Evolutionary conservation across 2,329 filamentous ascomycete species (phyloP).

Genomic region (Phaeosphaeria sp.): DNA sequence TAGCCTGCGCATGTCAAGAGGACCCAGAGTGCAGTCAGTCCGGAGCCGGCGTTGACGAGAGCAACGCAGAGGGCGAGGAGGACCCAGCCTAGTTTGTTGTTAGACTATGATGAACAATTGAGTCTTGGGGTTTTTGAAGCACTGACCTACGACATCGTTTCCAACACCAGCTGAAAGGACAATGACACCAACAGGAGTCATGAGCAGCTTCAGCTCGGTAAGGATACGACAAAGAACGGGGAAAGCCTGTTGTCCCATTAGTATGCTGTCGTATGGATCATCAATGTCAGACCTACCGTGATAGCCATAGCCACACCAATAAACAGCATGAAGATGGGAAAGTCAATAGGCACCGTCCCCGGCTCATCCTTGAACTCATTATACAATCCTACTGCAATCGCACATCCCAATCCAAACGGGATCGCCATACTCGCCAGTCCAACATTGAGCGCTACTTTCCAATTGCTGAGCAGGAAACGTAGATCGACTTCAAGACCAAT

Average conservation of each 20-base stretch:
- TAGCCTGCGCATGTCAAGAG: constrained; percentile 78
- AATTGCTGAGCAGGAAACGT: constrained; percentile 77
- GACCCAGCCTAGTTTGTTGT: constrained; percentile 70
- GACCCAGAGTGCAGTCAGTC: constrained; percentile 84
- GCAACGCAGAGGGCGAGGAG: constrained; percentile 91
- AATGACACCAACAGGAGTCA: constrained; percentile 84
- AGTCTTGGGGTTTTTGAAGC: not conserved
- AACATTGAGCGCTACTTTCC: constrained; percentile 79
- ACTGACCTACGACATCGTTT: constrained; percentile 77
- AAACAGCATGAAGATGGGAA: constrained; percentile 74
- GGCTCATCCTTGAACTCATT: constrained; percentile 70
- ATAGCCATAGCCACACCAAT: constrained; percentile 94
- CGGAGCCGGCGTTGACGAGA: constrained; percentile 84
- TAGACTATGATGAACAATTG: not conserved
- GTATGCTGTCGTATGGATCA: not conserved
- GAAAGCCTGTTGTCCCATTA: constrained; percentile 62
- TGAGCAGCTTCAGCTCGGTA: constrained; percentile 85
- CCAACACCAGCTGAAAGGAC: constrained; percentile 89
- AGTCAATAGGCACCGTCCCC: constrained; percentile 63
- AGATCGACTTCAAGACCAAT: constrained; percentile 88
- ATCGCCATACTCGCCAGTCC: constrained; percentile 79
- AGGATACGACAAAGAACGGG: constrained; percentile 93
- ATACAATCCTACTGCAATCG: constrained; percentile 81
- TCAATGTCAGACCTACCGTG: constrained; percentile 62
- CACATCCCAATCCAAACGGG: constrained; percentile 82